Evolutionary conservation across 1,284 basidiomycete genomes (phyloP).

Genomic region (Schizophyllum commune): DNA sequence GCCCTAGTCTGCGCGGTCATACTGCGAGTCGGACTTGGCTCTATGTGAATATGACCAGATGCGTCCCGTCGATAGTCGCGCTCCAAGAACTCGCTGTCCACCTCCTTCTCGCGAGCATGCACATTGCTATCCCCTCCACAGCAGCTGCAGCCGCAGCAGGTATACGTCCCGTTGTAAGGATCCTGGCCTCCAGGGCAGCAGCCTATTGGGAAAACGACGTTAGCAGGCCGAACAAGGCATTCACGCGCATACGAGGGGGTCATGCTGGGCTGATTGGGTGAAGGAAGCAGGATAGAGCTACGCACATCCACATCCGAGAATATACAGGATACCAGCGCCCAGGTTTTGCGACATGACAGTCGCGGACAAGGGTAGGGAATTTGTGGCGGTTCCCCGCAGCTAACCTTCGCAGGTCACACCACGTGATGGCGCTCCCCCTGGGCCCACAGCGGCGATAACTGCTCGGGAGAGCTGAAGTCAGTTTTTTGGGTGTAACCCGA

Average conservation of each 20-base stretch:
- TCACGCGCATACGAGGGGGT: no score
- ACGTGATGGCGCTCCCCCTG: background rate
- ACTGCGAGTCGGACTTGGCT: background rate
- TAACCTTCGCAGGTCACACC: background rate
- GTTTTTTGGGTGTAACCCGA: no score
- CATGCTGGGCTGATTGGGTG: background rate
- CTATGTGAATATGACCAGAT: background rate
- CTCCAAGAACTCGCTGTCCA: background rate
- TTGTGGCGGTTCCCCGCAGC: background rate
- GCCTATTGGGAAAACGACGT: background rate
- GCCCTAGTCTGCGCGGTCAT: background rate
- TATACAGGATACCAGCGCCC: background rate
- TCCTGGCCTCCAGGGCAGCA: background rate
- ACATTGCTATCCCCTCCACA: background rate
- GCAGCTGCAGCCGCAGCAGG: background rate
- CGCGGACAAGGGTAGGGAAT: background rate
- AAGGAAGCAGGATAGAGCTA: background rate
- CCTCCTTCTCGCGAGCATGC: background rate
- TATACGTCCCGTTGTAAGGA: background rate
- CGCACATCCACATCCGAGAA: background rate
- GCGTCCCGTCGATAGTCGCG: background rate
- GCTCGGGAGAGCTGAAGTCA: no score
- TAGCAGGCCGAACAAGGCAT: background rate
- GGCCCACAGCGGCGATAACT: background rate
- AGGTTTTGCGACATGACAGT: background rate